A percentile compares a stretch with the other conserved stretches of the same genome.
Conservation (phyloP, 1,284 basidiomycete genomes). For the Ustilago xerochloae region DNA sequence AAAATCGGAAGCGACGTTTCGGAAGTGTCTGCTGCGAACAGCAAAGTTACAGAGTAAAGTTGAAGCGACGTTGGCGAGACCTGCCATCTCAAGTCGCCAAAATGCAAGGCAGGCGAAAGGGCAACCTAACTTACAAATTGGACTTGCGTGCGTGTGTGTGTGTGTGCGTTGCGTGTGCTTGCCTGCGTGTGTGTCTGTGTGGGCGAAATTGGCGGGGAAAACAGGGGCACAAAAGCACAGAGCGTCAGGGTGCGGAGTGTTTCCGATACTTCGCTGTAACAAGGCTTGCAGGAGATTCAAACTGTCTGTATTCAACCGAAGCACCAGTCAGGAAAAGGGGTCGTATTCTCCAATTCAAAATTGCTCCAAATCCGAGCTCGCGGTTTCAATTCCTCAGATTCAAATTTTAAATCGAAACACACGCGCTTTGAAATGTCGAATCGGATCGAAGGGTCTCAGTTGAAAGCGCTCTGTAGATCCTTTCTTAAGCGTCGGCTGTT, state of each 20-base stretch:
- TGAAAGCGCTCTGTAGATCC: too few species aligned
- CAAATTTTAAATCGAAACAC: too few species aligned
- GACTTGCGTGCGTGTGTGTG: conserved; percentile 4
- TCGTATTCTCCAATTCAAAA: not conserved
- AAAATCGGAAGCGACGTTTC: not conserved
- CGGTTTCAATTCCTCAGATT: too few species aligned
- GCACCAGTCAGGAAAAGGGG: not conserved
- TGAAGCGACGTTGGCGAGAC: not conserved
- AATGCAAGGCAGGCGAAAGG: not conserved
- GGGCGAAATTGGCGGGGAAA: not conserved
- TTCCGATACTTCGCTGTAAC: too few species aligned
- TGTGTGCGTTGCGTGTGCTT: conserved; percentile 2
- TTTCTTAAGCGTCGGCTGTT: too few species aligned
- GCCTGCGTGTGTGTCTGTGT: not conserved
- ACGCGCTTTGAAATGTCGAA: too few species aligned
- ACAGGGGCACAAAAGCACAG: not conserved
- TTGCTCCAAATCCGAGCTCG: too few species aligned
- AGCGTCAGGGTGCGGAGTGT: not conserved
- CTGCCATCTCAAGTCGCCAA: not conserved
- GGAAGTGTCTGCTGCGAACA: not conserved
- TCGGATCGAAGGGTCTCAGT: too few species aligned
- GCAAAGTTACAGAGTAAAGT: too few species aligned
- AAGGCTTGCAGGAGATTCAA: too few species aligned
- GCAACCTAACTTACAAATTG: not conserved
- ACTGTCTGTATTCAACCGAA: not conserved